Evolutionary conservation across 2,329 filamentous ascomycete species (phyloP).

Genomic region (Apiospora rasikravindrae): DNA sequence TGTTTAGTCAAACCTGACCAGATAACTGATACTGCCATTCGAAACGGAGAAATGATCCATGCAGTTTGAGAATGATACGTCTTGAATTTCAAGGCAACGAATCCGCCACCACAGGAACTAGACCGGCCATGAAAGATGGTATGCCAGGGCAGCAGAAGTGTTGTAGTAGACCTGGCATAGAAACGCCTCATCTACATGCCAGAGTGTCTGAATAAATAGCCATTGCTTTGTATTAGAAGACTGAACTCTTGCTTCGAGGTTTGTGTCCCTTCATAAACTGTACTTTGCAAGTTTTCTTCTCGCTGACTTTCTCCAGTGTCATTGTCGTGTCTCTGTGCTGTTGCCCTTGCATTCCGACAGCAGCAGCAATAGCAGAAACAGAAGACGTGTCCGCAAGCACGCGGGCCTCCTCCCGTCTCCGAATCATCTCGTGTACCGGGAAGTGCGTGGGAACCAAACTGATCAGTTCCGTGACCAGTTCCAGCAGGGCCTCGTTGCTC

Average conservation of each 20-base stretch:
- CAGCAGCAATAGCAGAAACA: too few species aligned
- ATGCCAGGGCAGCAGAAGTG: background rate
- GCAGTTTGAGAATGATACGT: too few species aligned
- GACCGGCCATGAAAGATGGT: background rate
- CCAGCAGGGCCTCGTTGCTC: background rate
- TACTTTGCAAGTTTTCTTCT: background rate
- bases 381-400: background rate
- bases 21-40: too few species aligned
- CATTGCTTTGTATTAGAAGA: background rate
- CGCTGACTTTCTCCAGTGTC: background rate
- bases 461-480: background rate
- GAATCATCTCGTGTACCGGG: background rate
- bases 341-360: background rate
- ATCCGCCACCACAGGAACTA: too few species aligned
- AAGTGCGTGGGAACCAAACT: background rate
- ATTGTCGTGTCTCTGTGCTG: background rate
- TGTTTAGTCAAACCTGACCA: too few species aligned
- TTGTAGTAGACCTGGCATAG: background rate
- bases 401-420: background rate
- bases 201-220: background rate
- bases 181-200: too few species aligned
- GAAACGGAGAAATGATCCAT: background rate
- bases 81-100: too few species aligned
- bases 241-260: slow-evolving; percentile 1
- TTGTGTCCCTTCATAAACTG: background rate